A percentile compares a stretch with the other conserved stretches of the same genome.
These are phyloP conservation scores for Halenospora varia DNA, from an alignment of 495 filamentous ascomycete genomes.

Conservation along the genomic window DNA sequence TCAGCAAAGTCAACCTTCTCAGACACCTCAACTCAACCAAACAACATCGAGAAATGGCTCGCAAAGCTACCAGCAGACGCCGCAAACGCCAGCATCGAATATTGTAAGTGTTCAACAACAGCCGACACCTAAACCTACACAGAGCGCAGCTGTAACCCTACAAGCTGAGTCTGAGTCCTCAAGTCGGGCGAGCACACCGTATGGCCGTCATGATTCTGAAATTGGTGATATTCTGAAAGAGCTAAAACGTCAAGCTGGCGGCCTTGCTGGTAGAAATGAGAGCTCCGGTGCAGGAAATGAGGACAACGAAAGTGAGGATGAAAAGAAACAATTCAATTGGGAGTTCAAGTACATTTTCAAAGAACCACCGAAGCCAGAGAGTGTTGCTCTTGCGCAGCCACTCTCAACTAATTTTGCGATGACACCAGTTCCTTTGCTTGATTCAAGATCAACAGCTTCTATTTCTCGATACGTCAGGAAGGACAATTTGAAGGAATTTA, in stretches of 20 bases:
- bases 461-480: conserved; percentile 45
- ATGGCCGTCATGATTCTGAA: background rate
- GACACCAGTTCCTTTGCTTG: conserved; percentile 21
- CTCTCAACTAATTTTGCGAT: conserved; percentile 31
- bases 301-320: conserved; percentile 6
- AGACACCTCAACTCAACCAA: too few relatives aligned
- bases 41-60: conserved; percentile 9
- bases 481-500: conserved; percentile 41
- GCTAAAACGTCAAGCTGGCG: background rate
- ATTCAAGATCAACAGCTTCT: conserved; percentile 8
- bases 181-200: conserved; percentile 7
- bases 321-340: conserved; percentile 34
- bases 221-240: background rate
- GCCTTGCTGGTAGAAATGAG: background rate
- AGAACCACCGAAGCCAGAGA: conserved; percentile 16
- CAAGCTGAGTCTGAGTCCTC: background rate
- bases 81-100: conserved; percentile 1
- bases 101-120: background rate
- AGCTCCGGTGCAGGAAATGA: background rate
- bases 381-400: conserved; percentile 33
- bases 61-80: conserved; percentile 2
- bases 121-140: background rate
- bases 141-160: background rate
- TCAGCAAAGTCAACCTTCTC: conserved; percentile 8
- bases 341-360: conserved; percentile 38